Conservation (phyloP, 2,329 filamentous ascomycete species). For the Incumbomyces lentus region DNA sequence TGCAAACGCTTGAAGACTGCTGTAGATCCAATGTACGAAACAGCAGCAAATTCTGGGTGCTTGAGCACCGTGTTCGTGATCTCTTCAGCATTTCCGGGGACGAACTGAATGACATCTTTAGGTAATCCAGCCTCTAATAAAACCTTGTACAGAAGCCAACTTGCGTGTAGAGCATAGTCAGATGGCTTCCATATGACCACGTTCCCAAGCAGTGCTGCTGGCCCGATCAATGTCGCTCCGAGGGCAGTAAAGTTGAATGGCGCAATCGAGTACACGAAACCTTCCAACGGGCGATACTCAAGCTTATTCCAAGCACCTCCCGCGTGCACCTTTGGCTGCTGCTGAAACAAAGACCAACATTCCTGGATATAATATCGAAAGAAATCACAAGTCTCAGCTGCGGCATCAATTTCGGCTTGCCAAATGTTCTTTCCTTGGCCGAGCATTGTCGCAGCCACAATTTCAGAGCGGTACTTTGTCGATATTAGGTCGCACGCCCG, state of each 20-base stretch:
- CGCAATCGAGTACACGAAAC: slow-evolving; percentile 33
- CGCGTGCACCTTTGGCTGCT: slow-evolving; percentile 26
- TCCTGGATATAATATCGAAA: slow-evolving; percentile 26
- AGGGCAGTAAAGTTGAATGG: slow-evolving; percentile 38
- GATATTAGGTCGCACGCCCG: slow-evolving; percentile 26
- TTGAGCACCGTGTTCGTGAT: slow-evolving; percentile 27
- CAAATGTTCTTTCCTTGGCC: slow-evolving; percentile 34
- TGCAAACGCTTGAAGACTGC: slow-evolving; percentile 29
- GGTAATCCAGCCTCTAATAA: slow-evolving; percentile 33
- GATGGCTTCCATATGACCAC: slow-evolving; percentile 37
- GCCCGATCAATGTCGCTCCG: slow-evolving; percentile 28
- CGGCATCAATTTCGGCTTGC: slow-evolving; percentile 32
- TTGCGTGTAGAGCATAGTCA: slow-evolving; percentile 25
- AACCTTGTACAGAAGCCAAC: slow-evolving; percentile 29
- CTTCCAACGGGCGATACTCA: slow-evolving; percentile 28
- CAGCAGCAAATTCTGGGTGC: slow-evolving; percentile 28
- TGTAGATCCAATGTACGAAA: slow-evolving; percentile 31
- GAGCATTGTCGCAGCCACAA: slow-evolving; percentile 33
- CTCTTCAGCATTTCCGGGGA: slow-evolving; percentile 29
- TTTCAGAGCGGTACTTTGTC: slow-evolving; percentile 23
- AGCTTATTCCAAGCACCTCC: slow-evolving; percentile 9
- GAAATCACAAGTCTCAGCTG: slow-evolving; percentile 30
- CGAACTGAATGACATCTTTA: slow-evolving; percentile 29
- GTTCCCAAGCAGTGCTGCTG: slow-evolving; percentile 30
- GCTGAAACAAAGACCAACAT: slow-evolving; percentile 25